These are phyloP conservation scores for Auriculariales sp. DNA, from an alignment of 768 basidiomycete species.

Conservation along the genomic window DNA sequence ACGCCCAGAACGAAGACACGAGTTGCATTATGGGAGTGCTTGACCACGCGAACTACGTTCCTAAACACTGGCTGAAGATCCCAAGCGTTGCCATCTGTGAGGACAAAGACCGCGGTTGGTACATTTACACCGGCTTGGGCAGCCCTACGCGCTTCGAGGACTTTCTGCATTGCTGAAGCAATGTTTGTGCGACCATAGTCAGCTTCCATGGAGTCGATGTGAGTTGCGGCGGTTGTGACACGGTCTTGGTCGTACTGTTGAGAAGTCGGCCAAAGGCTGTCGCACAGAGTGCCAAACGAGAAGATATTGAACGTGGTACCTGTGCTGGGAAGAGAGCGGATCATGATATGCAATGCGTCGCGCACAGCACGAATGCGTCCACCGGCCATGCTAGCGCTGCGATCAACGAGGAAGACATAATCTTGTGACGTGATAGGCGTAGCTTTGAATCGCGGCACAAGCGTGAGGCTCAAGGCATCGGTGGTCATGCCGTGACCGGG, in stretches of 20 bases:
- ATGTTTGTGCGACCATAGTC: slow-evolving; percentile 40
- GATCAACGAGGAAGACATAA: slow-evolving; percentile 46
- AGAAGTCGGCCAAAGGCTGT: slow-evolving; percentile 23
- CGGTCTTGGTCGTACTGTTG: slow-evolving; percentile 2
- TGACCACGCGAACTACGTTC: neutral
- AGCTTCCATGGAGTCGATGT: slow-evolving; percentile 26
- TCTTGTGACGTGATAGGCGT: slow-evolving; percentile 32
- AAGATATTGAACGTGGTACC: slow-evolving; percentile 41
- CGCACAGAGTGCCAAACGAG: slow-evolving; percentile 27
- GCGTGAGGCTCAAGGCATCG: slow-evolving; percentile 27
- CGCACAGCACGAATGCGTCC: neutral
- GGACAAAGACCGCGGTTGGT: slow-evolving; percentile 37
- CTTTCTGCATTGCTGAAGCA: slow-evolving; percentile 21
- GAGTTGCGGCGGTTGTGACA: slow-evolving; percentile 12
- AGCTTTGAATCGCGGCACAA: slow-evolving; percentile 36
- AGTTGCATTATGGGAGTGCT: slow-evolving; percentile 8
- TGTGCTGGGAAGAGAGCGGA: slow-evolving; percentile 21
- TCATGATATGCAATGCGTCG: slow-evolving; percentile 26
- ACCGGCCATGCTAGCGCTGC: slow-evolving; percentile 40
- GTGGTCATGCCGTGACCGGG: neutral
- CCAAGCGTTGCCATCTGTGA: slow-evolving; percentile 41
- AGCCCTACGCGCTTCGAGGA: slow-evolving; percentile 21
- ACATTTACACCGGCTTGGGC: slow-evolving; percentile 9
- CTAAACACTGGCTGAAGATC: slow-evolving; percentile 4
- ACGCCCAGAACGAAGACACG: slow-evolving; percentile 49